Conservation (phyloP, 106 monocot genomes). For the Dactylorhiza incarnata region DNA sequence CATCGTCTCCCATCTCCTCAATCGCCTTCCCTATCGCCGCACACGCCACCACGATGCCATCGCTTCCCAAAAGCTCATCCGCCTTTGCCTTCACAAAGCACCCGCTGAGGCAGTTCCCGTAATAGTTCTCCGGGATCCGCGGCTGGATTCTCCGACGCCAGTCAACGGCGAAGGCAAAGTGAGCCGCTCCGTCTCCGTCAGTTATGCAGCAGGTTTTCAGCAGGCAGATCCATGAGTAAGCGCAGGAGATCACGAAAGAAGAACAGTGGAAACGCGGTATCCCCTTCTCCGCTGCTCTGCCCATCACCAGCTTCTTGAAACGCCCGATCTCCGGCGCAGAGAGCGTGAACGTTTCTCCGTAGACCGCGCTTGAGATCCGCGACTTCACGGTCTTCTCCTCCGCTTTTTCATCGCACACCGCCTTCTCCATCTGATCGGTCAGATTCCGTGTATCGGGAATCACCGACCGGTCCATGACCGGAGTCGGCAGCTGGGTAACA, state of each 20-base stretch:
- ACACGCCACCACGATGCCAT: slow-evolving; percentile 11
- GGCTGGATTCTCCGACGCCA: slow-evolving; percentile 17
- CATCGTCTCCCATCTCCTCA: slow-evolving; percentile 9
- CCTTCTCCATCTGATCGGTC: neutral
- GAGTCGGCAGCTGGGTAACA: neutral
- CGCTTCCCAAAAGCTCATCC: slow-evolving; percentile 6
- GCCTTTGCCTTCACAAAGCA: slow-evolving; percentile 6
- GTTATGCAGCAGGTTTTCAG: neutral
- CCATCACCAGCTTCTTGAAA: neutral
- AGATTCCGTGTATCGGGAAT: neutral
- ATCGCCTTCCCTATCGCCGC: slow-evolving; percentile 13
- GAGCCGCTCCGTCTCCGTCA: neutral
- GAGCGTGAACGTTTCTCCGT: slow-evolving; percentile 14
- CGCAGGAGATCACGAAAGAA: slow-evolving; percentile 12
- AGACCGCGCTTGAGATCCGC: too few species aligned
- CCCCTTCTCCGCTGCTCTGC: neutral
- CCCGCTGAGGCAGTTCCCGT: slow-evolving; percentile 20
- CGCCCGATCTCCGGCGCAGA: slow-evolving; percentile 2
- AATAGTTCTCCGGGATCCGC: slow-evolving; percentile 16
- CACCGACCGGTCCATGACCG: neutral
- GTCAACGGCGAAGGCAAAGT: slow-evolving; percentile 18
- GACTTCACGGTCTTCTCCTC: neutral
- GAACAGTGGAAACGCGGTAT: slow-evolving; percentile 19
- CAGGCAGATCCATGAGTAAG: slow-evolving; percentile 21
- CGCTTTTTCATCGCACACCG: neutral